These are phyloP conservation scores for Colletotrichum cereale DNA, from an alignment of 2,329 filamentous ascomycete genomes.

Conservation along the genomic window DNA sequence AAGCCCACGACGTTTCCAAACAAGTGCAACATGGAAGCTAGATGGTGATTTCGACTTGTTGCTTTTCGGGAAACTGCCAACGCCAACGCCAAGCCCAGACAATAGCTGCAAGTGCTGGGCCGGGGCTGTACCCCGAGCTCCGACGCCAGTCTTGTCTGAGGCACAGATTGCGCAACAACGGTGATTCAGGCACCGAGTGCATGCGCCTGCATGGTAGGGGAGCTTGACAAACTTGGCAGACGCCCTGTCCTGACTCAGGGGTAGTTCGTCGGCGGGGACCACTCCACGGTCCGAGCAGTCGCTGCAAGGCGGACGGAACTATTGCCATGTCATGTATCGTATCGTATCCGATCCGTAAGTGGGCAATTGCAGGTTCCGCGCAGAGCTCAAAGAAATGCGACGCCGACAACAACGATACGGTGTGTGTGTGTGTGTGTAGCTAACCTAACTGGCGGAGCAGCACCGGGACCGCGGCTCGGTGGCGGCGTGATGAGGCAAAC, in stretches of 20 bases:
- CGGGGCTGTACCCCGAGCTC: neutral
- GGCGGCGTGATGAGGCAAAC: conserved; percentile 4
- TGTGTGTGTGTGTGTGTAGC: neutral
- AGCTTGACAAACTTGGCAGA: conserved; percentile 21
- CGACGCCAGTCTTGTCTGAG: neutral
- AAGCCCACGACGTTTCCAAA: neutral
- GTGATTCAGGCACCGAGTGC: conserved; percentile 19
- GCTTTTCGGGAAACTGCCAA: neutral
- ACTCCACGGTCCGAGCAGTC: conserved; percentile 5
- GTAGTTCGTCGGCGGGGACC: neutral
- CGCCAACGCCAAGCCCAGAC: conserved; percentile 5
- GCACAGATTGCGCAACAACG: conserved; percentile 12
- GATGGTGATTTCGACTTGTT: neutral
- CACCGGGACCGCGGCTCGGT: conserved; percentile 3
- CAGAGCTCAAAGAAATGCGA: neutral
- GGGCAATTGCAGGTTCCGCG: neutral
- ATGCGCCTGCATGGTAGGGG: conserved; percentile 19
- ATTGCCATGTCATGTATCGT: neutral
- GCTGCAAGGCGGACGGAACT: neutral
- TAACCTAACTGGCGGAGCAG: no score
- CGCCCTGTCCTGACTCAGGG: conserved; percentile 14
- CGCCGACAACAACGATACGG: neutral
- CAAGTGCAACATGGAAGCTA: neutral
- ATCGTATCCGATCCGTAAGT: neutral
- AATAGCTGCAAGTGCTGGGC: neutral